Evolutionary conservation across 371 early-diverging fungal species (phyloP).

Genomic region (Globomyces sp.): DNA sequence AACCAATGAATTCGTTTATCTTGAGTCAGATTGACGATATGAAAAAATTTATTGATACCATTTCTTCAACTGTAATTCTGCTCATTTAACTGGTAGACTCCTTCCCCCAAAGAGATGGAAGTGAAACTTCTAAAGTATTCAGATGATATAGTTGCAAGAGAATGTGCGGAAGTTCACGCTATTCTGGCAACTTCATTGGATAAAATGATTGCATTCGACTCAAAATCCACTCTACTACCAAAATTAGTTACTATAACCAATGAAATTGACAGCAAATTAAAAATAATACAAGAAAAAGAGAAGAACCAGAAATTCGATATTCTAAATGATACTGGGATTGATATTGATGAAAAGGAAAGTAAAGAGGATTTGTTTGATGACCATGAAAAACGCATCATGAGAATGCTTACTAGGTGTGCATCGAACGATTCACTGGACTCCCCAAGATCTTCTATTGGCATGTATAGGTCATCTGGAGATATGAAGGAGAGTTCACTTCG

Average conservation of each 20-base stretch:
- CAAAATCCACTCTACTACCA: constrained; percentile 3
- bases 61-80: not conserved
- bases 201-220: constrained; percentile 3
- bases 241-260: not conserved
- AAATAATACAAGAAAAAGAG: constrained; percentile 8
- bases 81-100: not conserved
- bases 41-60: constrained; percentile 25
- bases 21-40: constrained; percentile 17
- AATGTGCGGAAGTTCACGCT: constrained; percentile 5
- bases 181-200: constrained; percentile 10
- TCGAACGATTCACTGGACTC: constrained; percentile 8
- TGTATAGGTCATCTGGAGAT: constrained; percentile 1
- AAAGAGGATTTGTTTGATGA: not conserved
- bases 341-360: constrained; percentile 1
- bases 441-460: not conserved
- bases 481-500: not conserved
- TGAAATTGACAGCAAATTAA: constrained; percentile 5
- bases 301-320: constrained; percentile 3
- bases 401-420: constrained; percentile 13
- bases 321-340: constrained; percentile 7
- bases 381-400: constrained; percentile 10
- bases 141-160: constrained; percentile 4
- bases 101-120: not conserved
- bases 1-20: constrained; percentile 22
- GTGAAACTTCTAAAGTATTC: not conserved